Base-by-base conservation (phyloP, 495 filamentous ascomycete genomes). In the Podospora pseudoanserina region DNA sequence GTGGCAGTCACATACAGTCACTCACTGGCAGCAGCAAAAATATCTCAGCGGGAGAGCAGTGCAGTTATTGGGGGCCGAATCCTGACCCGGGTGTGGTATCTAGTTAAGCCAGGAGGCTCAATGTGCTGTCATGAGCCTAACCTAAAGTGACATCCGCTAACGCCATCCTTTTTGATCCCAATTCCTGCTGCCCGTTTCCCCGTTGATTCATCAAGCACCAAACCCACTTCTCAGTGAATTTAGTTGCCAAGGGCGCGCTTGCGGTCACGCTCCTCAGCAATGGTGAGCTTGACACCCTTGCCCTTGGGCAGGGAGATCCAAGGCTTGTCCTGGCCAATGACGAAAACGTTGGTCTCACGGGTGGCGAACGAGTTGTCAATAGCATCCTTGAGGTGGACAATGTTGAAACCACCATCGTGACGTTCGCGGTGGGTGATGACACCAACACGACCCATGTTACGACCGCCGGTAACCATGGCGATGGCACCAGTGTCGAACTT, bases 391-490 rank as follows among this genome's bases (percentile, higher is more conserved):
- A 99, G 89, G 87, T 98, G 96, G 82, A 98, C 92, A 76, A 98
- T 95, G 88, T 93, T 93, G 90, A 99, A 99, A 83, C 96, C 95
- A 85, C 95, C 95, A 74, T 99, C 95, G 88, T 98, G 95, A 73
- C 94, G 92, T 88, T 99, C 95, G 86, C 95, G 94, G 88, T 98
- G 92, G 73, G 96, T 98, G 86, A 99, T 94, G 79, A 98, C 95
- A 90, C 96, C 95, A 77, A 98, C 94, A 93, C 95, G 96, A 79
- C 95, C 95, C 93, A 97, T 97, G 89, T 97, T 97, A 81, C 94
- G 94, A 89, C 94, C 94, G 88, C 94, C 94, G 70, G 93, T 97
- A 73, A 89, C 91, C 95, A 99, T 99, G 81, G 90, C 91, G 79
- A 98, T 93, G 78, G 92, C 91, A 82, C 94, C 95, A 76, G 92